Evolutionary conservation across 139 green algal genomes (phyloP).

Genomic region (Mesotaenium endlicherianum): DNA sequence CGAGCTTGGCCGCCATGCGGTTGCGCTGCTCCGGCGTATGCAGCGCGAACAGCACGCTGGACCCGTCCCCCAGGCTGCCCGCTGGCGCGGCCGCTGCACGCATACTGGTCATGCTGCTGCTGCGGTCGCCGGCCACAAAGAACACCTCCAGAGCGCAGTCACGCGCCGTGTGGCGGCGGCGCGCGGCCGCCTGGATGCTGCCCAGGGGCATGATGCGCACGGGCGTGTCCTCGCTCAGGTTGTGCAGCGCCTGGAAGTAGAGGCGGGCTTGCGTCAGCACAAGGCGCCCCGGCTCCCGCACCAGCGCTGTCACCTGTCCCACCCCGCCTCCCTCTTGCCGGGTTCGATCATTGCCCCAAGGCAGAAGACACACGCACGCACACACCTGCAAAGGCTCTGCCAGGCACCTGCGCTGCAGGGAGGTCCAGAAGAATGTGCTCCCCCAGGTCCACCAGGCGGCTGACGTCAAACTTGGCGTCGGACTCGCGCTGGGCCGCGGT

Average conservation of each 20-base stretch:
- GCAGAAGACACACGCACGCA: too few species aligned
- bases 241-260: constrained; percentile 58
- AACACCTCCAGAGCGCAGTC: constrained; percentile 54
- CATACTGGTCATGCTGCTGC: too few species aligned
- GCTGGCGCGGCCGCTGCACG: too few species aligned
- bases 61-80: background rate
- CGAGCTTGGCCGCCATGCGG: background rate
- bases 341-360: too few species aligned
- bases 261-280: constrained; percentile 43
- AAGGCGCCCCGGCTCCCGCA: constrained; percentile 47
- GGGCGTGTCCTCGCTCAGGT: constrained; percentile 24
- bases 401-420: constrained; percentile 16
- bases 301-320: constrained; percentile 57
- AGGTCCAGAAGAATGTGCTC: constrained; percentile 46
- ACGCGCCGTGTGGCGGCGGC: constrained; percentile 29
- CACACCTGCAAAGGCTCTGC: background rate
- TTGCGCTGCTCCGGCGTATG: background rate
- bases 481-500: background rate
- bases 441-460: constrained; percentile 8
- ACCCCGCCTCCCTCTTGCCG: too few species aligned
- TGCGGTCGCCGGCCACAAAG: too few species aligned
- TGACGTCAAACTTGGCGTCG: constrained; percentile 28
- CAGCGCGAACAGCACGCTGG: background rate
- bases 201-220: constrained; percentile 43
- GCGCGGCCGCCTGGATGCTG: constrained; percentile 15